phyloP scores from a whole-genome alignment of 169 alveolate genomes.

The Miamiensis avidus region DNA sequence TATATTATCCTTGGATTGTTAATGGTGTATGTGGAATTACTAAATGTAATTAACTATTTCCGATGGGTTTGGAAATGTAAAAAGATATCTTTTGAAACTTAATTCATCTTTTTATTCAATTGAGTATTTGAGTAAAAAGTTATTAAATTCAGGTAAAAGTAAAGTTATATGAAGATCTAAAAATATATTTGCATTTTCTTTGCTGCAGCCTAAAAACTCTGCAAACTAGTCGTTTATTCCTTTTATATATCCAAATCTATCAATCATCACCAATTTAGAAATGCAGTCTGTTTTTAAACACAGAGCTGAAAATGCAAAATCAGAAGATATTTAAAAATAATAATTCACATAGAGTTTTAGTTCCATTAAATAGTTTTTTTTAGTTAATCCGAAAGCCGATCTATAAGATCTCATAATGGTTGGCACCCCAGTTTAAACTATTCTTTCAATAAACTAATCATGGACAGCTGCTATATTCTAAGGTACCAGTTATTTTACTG shows the following conservation, averaged over 20 bases:
- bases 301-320: conserved; percentile 20
- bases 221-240: conserved; percentile 6
- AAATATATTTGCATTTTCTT: neutral
- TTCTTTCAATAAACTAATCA: conserved; percentile 14
- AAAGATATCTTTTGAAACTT: too few relatives aligned
- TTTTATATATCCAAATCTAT: conserved; percentile 1
- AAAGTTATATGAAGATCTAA: neutral
- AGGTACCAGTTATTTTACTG: conserved; percentile 1
- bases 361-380: conserved; percentile 1
- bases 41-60: too few relatives aligned
- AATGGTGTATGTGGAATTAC: too few relatives aligned
- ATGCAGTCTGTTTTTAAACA: neutral
- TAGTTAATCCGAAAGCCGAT: conserved; percentile 4
- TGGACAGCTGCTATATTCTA: neutral
- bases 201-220: neutral
- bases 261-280: neutral
- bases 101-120: too few relatives aligned
- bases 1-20: too few relatives aligned
- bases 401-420: conserved; percentile 13
- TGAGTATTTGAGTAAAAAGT: conserved; percentile 3
- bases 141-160: conserved; percentile 3
- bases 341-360: conserved; percentile 11
- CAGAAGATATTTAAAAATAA: conserved; percentile 13
- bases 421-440: conserved; percentile 4
- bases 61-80: too few relatives aligned